Evolutionary conservation across 768 basidiomycete genomes (phyloP), one percentile per base, ranked within the genome.

Genomic region (Tubosaeta brunneosetosa): DNA sequence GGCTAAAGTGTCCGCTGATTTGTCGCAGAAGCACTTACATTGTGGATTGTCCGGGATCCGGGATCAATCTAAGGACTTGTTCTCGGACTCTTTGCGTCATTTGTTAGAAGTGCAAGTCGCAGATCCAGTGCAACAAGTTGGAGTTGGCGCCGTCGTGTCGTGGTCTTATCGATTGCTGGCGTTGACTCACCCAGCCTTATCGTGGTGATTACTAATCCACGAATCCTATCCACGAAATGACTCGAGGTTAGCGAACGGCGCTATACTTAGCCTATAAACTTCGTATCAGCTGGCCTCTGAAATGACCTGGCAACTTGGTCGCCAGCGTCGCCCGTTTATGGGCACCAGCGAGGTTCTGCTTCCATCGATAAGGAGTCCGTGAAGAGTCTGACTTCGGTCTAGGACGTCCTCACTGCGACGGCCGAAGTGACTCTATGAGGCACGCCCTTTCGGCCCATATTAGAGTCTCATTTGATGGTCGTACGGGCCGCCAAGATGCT

Each of bases 51-150:
- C 82, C 82, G 32, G 84, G 82, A 41, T 75, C 70, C 19, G 80
- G 76, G 27, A 79, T 76, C 14, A 73, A 65, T 50, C 82, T 74
- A 53, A 83, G 56, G 51, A 83, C 67, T 43, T 76, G 75, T 37
- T 79, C 70, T 69, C 82, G 77, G 47, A 85, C 73, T 58, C 75
- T 82, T 64, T 78, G 80, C 5, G 75, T 57, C 82, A 84, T 83
- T 17, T 47, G 49, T 47, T n/a, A n/a, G n/a, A n/a, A 19, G 49
- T 25, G 40, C 17, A 45, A 41, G 27, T 25, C 37, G 33, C 36
- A 17, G 33, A 19, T 7, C 31, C 44, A 33, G 41, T 6, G 12
- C 41, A 40, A 22, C 38, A 42, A 26, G 42, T 43, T 41, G 22
- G 6, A 41, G 36, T 37, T 19, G 8, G 37, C 37, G 37, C 37